Evolutionary conservation across 2,329 filamentous ascomycete genomes (phyloP).

Genomic region (Neurospora crassa): DNA sequence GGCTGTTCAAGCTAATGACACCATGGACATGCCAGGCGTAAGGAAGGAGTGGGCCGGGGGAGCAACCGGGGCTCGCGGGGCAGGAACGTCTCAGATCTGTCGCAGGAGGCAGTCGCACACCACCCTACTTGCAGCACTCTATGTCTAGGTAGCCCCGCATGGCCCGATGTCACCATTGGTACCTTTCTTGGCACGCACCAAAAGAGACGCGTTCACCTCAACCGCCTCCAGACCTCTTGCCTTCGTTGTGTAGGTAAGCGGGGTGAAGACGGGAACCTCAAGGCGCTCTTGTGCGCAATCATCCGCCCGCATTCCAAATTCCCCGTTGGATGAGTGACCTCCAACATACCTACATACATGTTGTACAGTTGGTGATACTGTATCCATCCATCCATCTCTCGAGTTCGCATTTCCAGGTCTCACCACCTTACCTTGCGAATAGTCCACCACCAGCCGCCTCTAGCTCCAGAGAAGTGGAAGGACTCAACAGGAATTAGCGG

Average conservation of each 20-base stretch:
- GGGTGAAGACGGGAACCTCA: not conserved
- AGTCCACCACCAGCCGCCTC: not conserved
- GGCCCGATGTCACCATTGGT: not conserved
- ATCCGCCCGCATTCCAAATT: not conserved
- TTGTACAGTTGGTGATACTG: not conserved
- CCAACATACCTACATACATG: not conserved
- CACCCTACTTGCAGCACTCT: conserved; percentile 1
- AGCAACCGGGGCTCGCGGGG: conserved; percentile 14
- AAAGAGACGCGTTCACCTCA: not conserved
- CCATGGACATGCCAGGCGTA: not conserved
- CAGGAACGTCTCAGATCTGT: conserved; percentile 33
- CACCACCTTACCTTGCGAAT: not conserved
- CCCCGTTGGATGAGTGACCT: not conserved
- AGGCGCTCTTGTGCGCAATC: not conserved
- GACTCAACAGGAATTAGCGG: not conserved
- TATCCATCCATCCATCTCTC: not conserved
- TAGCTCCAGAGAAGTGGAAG: not conserved
- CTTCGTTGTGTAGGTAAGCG: not conserved
- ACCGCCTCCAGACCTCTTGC: not conserved
- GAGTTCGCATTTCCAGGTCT: not conserved
- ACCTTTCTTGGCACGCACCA: not conserved
- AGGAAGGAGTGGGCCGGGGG: conserved; percentile 5
- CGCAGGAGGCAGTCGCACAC: conserved; percentile 24
- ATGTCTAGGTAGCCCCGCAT: not conserved
- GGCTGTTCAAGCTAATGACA: not conserved